Conservation (phyloP, 2,329 filamentous ascomycete species). For the Aspergillus tamarii region DNA sequence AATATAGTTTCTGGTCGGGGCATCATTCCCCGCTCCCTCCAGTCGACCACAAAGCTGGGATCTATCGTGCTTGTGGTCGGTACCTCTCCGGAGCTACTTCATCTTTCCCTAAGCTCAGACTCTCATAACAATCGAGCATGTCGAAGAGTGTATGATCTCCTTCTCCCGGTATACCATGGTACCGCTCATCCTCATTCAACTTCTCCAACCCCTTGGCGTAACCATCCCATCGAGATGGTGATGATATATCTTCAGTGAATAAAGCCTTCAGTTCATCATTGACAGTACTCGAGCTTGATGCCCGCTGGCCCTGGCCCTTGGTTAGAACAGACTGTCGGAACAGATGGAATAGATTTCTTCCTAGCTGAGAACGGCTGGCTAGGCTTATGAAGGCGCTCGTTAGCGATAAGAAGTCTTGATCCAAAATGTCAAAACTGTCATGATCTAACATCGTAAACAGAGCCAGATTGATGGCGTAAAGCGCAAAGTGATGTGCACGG, state of each 20-base stretch:
- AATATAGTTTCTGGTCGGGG: background rate
- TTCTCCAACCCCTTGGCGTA: slow-evolving; percentile 40
- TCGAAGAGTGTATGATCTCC: slow-evolving; percentile 31
- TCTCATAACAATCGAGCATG: slow-evolving; percentile 45
- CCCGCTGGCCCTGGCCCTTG: slow-evolving; percentile 34
- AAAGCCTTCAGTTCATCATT: slow-evolving; percentile 38
- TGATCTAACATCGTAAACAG: slow-evolving; percentile 39
- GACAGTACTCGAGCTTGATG: slow-evolving; percentile 26
- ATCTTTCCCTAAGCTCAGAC: slow-evolving; percentile 42
- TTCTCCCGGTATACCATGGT: slow-evolving; percentile 27
- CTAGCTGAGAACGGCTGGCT: slow-evolving; percentile 37
- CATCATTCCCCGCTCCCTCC: too few species aligned
- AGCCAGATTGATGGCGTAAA: slow-evolving; percentile 44
- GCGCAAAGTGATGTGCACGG: slow-evolving; percentile 40
- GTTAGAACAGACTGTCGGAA: slow-evolving; percentile 38
- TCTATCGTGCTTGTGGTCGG: slow-evolving; percentile 4
- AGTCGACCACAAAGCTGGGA: background rate
- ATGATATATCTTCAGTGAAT: slow-evolving; percentile 31
- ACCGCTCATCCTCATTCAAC: slow-evolving; percentile 36
- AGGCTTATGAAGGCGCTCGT: slow-evolving; percentile 38
- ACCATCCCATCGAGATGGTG: slow-evolving; percentile 30
- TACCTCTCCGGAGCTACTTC: slow-evolving; percentile 27
- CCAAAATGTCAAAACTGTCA: slow-evolving; percentile 35
- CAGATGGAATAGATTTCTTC: slow-evolving; percentile 39
- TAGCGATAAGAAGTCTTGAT: slow-evolving; percentile 39